phyloP scores from a whole-genome alignment of 2,329 filamentous ascomycete species.

The Xylariaceae sp. region DNA sequence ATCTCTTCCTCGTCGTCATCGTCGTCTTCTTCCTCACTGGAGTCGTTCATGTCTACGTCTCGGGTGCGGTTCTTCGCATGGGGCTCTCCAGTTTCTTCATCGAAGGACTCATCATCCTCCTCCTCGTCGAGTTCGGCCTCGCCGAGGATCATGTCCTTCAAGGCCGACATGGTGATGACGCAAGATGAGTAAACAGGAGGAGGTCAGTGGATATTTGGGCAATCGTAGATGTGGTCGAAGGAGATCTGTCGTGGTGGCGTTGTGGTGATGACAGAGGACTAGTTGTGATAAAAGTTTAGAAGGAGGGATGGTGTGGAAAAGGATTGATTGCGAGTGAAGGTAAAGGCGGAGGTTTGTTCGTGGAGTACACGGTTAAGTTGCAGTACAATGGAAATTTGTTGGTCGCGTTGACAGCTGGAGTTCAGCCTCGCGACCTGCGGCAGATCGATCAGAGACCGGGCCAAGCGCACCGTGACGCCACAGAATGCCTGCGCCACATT shows the following conservation, averaged over 20 bases:
- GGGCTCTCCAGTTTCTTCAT: constrained; percentile 66
- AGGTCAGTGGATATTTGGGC: neutral
- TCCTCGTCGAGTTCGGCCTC: constrained; percentile 83
- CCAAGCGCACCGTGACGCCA: neutral
- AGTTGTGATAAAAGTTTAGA: neutral
- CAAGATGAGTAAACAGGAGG: neutral
- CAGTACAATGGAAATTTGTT: neutral
- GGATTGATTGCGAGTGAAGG: too few relatives aligned
- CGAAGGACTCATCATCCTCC: constrained; percentile 77
- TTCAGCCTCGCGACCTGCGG: neutral
- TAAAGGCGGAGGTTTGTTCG: too few relatives aligned
- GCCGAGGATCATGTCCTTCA: constrained; percentile 75
- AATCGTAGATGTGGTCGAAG: neutral
- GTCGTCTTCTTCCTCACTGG: constrained; percentile 86
- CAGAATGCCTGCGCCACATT: neutral
- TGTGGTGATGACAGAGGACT: too few relatives aligned
- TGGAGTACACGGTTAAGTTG: too few relatives aligned
- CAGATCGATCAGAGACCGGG: neutral
- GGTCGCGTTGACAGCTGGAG: neutral
- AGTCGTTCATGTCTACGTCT: constrained; percentile 63
- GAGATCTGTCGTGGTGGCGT: too few relatives aligned
- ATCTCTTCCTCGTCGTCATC: constrained; percentile 87
- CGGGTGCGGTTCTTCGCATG: constrained; percentile 40
- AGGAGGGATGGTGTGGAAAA: neutral
- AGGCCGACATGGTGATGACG: constrained; percentile 55